A percentile compares a stretch with the other conserved stretches of the same genome.
Evolutionary conservation across 148 eudicot genomes (phyloP).

Genomic region (Hydrangea macrophylla): DNA sequence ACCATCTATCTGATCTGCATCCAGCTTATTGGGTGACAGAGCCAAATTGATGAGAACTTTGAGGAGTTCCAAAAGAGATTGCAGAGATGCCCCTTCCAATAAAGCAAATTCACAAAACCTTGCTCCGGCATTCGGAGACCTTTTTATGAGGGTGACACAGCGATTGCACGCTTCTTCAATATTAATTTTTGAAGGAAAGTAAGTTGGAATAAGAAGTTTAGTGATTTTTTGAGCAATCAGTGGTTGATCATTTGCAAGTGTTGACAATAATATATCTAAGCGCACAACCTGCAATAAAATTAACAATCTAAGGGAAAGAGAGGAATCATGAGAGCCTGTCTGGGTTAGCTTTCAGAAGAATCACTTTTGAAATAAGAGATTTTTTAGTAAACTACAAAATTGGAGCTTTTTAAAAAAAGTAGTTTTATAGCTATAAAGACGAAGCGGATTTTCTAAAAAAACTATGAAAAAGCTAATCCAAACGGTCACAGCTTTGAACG

Average conservation of each 20-base stretch:
- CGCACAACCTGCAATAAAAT: conserved; percentile 53
- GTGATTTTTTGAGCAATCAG: conserved; percentile 73
- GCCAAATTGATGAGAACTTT: conserved; percentile 43
- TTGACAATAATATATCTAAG: conserved; percentile 48
- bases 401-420: too few species aligned
- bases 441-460: too few species aligned
- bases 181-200: conserved; percentile 66
- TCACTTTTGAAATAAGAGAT: too few species aligned
- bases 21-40: conserved; percentile 32
- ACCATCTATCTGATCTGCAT: conserved; percentile 51
- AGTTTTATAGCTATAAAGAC: too few species aligned
- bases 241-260: conserved; percentile 84
- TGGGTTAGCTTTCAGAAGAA: too few species aligned
- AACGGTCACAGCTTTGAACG: too few species aligned
- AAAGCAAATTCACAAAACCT: conserved; percentile 80
- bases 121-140: conserved; percentile 90
- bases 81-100: conserved; percentile 74
- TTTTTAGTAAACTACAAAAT: too few species aligned
- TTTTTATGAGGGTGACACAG: conserved; percentile 64
- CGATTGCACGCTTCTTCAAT: conserved; percentile 86
- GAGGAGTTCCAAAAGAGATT: conserved; percentile 62
- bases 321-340: too few species aligned
- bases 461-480: too few species aligned
- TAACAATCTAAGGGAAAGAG: conserved; percentile 4
- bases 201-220: conserved; percentile 80